phyloP scores from a whole-genome alignment of 1,284 basidiomycete genomes.

The Neonothopanus nambi region DNA sequence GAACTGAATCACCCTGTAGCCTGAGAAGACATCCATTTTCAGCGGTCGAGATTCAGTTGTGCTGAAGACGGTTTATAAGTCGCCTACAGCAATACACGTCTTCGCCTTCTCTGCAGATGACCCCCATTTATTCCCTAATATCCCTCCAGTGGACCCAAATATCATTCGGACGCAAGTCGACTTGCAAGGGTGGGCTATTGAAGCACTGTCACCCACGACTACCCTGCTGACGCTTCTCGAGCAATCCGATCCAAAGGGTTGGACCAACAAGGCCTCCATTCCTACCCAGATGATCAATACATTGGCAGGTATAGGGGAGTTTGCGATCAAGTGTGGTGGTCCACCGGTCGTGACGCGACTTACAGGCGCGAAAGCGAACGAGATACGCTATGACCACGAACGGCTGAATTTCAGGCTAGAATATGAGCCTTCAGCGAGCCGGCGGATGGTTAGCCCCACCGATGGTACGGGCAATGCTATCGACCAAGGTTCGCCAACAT shows the following conservation, averaged over 20 bases:
- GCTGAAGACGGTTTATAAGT: slow-evolving; percentile 96
- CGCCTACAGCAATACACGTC: slow-evolving; percentile 91
- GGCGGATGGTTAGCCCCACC: slow-evolving; percentile 37
- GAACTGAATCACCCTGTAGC: slow-evolving; percentile 9
- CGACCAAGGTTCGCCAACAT: slow-evolving; percentile 22
- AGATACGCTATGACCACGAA: slow-evolving; percentile 87
- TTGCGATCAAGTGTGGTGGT: slow-evolving; percentile 92
- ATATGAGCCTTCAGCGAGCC: slow-evolving; percentile 71
- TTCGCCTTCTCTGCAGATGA: slow-evolving; percentile 95
- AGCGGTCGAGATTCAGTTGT: slow-evolving; percentile 90
- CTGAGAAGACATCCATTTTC: slow-evolving; percentile 6
- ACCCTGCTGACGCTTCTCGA: slow-evolving; percentile 94
- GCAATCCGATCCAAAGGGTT: slow-evolving; percentile 96
- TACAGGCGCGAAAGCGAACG: slow-evolving; percentile 74
- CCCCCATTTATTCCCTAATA: slow-evolving; percentile 78
- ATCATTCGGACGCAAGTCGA: slow-evolving; percentile 94
- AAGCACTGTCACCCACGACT: slow-evolving; percentile 93
- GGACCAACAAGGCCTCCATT: slow-evolving; percentile 94
- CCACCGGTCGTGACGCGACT: slow-evolving; percentile 89
- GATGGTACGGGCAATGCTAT: slow-evolving; percentile 20
- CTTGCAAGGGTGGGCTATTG: slow-evolving; percentile 96
- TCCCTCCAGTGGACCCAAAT: slow-evolving; percentile 71
- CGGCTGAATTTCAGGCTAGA: slow-evolving; percentile 81
- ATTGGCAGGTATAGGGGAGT: slow-evolving; percentile 89
- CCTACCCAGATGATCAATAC: slow-evolving; percentile 89